Base-by-base conservation (phyloP, 2,329 filamentous ascomycete genomes). In the Botrytis tulipae region DNA sequence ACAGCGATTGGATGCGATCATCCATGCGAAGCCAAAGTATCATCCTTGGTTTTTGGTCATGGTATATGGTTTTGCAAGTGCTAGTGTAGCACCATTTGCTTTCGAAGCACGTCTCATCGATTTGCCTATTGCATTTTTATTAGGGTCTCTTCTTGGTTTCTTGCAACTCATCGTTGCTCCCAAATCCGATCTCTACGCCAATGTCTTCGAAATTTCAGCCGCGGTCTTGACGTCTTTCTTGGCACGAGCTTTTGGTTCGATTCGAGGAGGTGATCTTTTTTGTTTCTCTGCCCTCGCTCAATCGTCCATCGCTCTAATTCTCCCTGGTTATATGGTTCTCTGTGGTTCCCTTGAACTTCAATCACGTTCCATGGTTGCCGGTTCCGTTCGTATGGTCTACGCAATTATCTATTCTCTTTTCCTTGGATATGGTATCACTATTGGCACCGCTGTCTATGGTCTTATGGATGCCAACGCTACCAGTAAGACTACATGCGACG, bases 21-120 rank as follows among this genome's bases (percentile, higher is more conserved):
- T 86, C 73, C 78, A 78, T 0, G 82, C 83, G 6, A 83, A 84
- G 61, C 78, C 81, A 68, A 87, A 88, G 77, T 87, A 85, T 75
- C 82, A 82, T 57, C 82, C 83, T 12, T 88, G 86, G 87, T 76
- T 87, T 5, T 75, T 80, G 14, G 89, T 95, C 18, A 79, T 90
- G 9, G 84, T 93, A 29, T 93, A 93, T 77, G 93, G 93, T 3
- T 83, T 93, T 57, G 93, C 92, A 18, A 92, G 91, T 63, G 90
- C 89, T 0, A 87, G 85, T 3, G 92, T 93, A 12, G 92, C 90
- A 0, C 92, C 92, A 0, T 95, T 94, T 78, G 92, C 92, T 0
- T 95, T 94, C 79, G 84, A 87, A 75, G 92, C 90, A 7, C 87
- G 92, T 20, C 84, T 89, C 1, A 90, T 94, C 76, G 93, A 95